phyloP scores from a whole-genome alignment of 116 monocot species.

The Dioscorea cayenensis region DNA sequence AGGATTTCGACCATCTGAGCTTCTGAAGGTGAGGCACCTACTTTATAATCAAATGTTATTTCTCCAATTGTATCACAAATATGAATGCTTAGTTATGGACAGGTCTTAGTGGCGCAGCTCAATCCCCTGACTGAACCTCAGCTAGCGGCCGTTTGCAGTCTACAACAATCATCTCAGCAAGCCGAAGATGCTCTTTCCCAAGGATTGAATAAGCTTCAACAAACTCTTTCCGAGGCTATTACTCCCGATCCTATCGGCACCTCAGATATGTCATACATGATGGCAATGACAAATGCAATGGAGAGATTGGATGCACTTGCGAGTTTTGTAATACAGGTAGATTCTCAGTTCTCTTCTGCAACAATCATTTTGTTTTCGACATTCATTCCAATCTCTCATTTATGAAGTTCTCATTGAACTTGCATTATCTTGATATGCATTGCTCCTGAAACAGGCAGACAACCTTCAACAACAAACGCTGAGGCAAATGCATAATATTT shows the following conservation, averaged over 20 bases:
- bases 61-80: background rate
- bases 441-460: slow-evolving; percentile 35
- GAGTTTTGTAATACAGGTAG: slow-evolving; percentile 70
- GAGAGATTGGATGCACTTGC: slow-evolving; percentile 54
- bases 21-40: slow-evolving; percentile 59
- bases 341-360: background rate
- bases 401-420: background rate
- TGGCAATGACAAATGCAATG: slow-evolving; percentile 59
- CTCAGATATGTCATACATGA: slow-evolving; percentile 32
- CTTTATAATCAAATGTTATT: background rate
- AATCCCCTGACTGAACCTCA: slow-evolving; percentile 84
- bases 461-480: slow-evolving; percentile 40
- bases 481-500: slow-evolving; percentile 37
- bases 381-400: background rate
- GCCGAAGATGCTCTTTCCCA: slow-evolving; percentile 86
- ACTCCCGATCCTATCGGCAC: slow-evolving; percentile 29
- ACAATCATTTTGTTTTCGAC: background rate
- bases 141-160: slow-evolving; percentile 27
- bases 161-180: slow-evolving; percentile 67
- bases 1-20: slow-evolving; percentile 90
- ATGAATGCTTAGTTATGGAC: background rate
- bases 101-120: slow-evolving; percentile 59
- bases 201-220: slow-evolving; percentile 81
- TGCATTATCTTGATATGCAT: background rate
- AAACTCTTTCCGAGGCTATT: slow-evolving; percentile 53